These are phyloP conservation scores for Euryodendron excelsum DNA, from an alignment of 148 eudicot species.

Conservation along the genomic window DNA sequence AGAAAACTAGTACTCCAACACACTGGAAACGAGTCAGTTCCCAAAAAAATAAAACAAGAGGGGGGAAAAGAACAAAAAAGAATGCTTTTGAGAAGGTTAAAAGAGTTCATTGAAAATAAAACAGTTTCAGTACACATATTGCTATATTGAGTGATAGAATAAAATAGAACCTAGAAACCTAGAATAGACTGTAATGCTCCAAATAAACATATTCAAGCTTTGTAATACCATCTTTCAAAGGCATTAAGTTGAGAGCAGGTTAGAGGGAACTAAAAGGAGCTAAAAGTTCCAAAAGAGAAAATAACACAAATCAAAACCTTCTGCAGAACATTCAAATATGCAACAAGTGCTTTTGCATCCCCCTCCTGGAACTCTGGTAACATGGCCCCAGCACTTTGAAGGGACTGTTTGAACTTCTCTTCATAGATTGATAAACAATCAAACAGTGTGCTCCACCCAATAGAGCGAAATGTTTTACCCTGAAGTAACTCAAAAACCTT, in stretches of 20 bases:
- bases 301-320: slow-evolving; percentile 48
- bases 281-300: neutral
- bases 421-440: slow-evolving; percentile 83
- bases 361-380: slow-evolving; percentile 96
- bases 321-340: slow-evolving; percentile 74
- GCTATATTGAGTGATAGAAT: neutral
- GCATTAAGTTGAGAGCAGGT: neutral
- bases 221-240: neutral
- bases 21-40: neutral
- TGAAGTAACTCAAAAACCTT: slow-evolving; percentile 82
- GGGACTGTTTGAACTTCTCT: slow-evolving; percentile 81
- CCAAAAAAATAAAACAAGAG: neutral
- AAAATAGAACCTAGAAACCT: neutral
- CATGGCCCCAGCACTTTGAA: slow-evolving; percentile 71
- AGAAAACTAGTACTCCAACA: neutral
- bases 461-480: slow-evolving; percentile 80
- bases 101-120: neutral
- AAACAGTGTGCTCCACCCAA: slow-evolving; percentile 91
- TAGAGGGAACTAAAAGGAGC: neutral
- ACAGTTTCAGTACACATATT: neutral
- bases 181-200: neutral
- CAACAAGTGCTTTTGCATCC: slow-evolving; percentile 93
- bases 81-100: neutral
- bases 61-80: no score
- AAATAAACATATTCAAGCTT: neutral